phyloP scores from a whole-genome alignment of 1,284 basidiomycete species.

The Ceratobasidium sp. region DNA sequence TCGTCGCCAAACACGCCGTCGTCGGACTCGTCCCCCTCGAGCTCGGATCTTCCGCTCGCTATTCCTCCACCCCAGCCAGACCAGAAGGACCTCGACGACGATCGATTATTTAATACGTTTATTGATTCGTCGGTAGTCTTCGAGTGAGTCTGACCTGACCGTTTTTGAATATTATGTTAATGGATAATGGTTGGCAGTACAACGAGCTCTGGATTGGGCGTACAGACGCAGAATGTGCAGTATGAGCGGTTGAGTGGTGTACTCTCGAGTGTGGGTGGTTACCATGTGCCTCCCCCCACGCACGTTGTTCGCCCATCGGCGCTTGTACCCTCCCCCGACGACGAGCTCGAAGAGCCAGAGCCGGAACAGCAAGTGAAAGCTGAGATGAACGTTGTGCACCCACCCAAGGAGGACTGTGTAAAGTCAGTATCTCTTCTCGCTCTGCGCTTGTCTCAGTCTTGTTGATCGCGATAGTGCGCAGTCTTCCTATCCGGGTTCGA shows the following conservation, averaged over 20 bases:
- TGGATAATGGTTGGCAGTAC: slow-evolving; percentile 13
- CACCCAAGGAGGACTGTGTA: slow-evolving; percentile 35
- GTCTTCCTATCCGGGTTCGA: slow-evolving; percentile 83
- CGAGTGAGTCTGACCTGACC: slow-evolving; percentile 26
- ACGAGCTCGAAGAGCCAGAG: slow-evolving; percentile 23
- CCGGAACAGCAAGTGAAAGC: background rate
- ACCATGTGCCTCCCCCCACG: slow-evolving; percentile 36
- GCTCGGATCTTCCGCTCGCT: slow-evolving; percentile 37
- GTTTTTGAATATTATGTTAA: background rate
- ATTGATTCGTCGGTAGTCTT: slow-evolving; percentile 28
- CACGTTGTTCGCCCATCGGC: slow-evolving; percentile 27
- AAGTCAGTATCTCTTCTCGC: slow-evolving; percentile 11
- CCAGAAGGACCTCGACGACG: slow-evolving; percentile 31
- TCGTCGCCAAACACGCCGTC: slow-evolving; percentile 43
- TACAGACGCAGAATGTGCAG: background rate
- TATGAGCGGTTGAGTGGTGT: slow-evolving; percentile 24
- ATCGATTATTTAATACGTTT: slow-evolving; percentile 22
- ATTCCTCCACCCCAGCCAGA: slow-evolving; percentile 1
- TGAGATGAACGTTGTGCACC: slow-evolving; percentile 21
- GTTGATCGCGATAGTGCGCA: slow-evolving; percentile 55
- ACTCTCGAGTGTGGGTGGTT: slow-evolving; percentile 16
- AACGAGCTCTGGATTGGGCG: background rate
- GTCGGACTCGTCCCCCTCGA: slow-evolving; percentile 44
- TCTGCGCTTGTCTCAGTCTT: background rate
- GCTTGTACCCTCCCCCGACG: slow-evolving; percentile 2